phyloP scores from a whole-genome alignment of 2,329 filamentous ascomycete species.

The Hirsutella rhossiliensis region DNA sequence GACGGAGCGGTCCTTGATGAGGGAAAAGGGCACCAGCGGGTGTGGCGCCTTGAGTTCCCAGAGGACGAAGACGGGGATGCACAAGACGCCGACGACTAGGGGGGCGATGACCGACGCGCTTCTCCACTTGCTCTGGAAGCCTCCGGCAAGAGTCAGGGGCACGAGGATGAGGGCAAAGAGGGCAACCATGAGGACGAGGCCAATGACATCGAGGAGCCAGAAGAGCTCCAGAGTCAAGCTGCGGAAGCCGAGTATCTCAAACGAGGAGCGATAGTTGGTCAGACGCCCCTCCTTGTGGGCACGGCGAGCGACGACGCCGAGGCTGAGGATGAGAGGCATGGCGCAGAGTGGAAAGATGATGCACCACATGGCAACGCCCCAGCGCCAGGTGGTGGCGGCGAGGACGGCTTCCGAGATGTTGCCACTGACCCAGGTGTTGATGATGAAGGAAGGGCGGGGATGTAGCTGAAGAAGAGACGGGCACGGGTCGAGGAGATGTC shows the following conservation, averaged over 20 bases:
- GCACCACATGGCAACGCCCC: constrained; percentile 53
- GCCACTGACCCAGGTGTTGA: constrained; percentile 54
- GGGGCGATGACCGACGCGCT: constrained; percentile 38
- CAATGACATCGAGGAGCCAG: constrained; percentile 31
- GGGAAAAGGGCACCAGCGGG: constrained; percentile 44
- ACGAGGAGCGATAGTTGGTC: constrained; percentile 22
- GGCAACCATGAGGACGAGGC: constrained; percentile 31
- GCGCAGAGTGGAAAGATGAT: constrained; percentile 47
- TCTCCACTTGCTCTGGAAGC: constrained; percentile 33
- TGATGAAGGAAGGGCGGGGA: constrained; percentile 44
- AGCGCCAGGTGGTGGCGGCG: constrained; percentile 40
- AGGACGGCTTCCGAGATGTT: constrained; percentile 41
- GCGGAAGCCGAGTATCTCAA: constrained; percentile 2
- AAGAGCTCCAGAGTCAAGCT: constrained; percentile 3
- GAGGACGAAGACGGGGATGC: constrained; percentile 34
- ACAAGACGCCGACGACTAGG: constrained; percentile 35
- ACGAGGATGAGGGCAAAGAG: constrained; percentile 35
- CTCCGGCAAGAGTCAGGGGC: constrained; percentile 43
- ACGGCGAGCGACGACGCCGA: constrained; percentile 17
- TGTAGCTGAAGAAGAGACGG: constrained; percentile 48
- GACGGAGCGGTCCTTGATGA: constrained; percentile 45
- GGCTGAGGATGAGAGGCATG: constrained; percentile 39
- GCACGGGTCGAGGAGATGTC: constrained; percentile 48
- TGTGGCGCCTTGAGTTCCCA: constrained; percentile 39
- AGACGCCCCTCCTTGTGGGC: neutral